These are phyloP conservation scores for Leccinum subgranulosum DNA, from an alignment of 768 basidiomycete species.

Conservation along the genomic window DNA sequence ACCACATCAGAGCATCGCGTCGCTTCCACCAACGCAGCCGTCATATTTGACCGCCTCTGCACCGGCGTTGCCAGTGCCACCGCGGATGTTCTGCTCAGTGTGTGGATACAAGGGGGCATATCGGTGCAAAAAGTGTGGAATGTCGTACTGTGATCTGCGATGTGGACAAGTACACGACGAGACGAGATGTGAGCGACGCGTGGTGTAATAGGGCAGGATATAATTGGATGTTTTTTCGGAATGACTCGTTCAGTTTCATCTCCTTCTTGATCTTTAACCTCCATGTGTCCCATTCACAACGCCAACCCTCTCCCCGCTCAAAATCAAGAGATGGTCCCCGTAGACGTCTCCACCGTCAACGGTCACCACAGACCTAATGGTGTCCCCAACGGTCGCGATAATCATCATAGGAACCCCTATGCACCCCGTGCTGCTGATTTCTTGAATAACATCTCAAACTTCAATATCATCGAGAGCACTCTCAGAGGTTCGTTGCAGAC, in stretches of 20 bases:
- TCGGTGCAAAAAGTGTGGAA: conserved; percentile 71
- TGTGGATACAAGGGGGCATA: conserved; percentile 85
- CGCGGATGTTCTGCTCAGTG: conserved; percentile 75
- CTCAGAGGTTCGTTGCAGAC: conserved; percentile 66
- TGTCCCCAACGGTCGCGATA: conserved; percentile 36
- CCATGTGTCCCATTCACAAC: conserved; percentile 55
- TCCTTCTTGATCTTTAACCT: not conserved
- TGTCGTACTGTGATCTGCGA: conserved; percentile 71
- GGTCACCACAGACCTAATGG: conserved; percentile 35
- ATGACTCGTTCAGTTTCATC: conserved; percentile 13
- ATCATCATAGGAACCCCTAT: conserved; percentile 68
- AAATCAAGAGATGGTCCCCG: conserved; percentile 66
- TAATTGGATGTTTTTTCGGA: not conserved
- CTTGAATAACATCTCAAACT: conserved; percentile 88
- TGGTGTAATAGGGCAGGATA: conserved; percentile 38
- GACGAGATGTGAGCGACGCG: conserved; percentile 75
- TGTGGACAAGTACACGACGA: conserved; percentile 76
- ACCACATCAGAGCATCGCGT: conserved; percentile 50
- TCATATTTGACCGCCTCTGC: conserved; percentile 72
- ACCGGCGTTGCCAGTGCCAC: conserved; percentile 58
- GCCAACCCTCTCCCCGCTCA: conserved; percentile 43
- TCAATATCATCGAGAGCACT: conserved; percentile 69
- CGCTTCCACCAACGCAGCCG: conserved; percentile 49
- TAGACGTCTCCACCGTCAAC: conserved; percentile 43
- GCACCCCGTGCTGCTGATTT: conserved; percentile 91